Percentiles rank a stretch among this genome's conserved stretches.
Evolutionary conservation across 257 asterid species (phyloP).

Genomic region (Echium plantagineum): DNA sequence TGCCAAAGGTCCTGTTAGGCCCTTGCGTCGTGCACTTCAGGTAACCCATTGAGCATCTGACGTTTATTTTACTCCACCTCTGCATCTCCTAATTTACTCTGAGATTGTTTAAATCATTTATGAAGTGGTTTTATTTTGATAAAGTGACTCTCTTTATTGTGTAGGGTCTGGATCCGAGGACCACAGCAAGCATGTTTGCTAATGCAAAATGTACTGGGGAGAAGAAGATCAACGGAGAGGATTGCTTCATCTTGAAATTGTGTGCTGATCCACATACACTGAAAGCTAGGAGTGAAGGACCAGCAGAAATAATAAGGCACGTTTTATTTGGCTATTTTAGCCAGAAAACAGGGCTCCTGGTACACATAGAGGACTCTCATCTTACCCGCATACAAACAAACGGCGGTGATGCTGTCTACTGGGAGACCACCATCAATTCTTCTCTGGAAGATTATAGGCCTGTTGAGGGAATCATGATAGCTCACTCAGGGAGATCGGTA

Average conservation of each 20-base stretch:
- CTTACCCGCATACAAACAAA: constrained; percentile 54
- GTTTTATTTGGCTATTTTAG: constrained; percentile 66
- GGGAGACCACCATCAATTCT: constrained; percentile 69
- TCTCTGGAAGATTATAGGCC: constrained; percentile 56
- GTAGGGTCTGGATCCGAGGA: constrained; percentile 71
- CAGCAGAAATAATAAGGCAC: constrained; percentile 63
- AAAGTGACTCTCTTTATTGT: constrained; percentile 1
- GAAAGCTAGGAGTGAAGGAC: constrained; percentile 69
- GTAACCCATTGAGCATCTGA: constrained; percentile 14
- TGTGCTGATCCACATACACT: constrained; percentile 57
- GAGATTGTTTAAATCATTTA: not conserved
- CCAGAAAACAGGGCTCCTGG: constrained; percentile 77
- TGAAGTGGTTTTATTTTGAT: not conserved
- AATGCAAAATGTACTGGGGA: constrained; percentile 57
- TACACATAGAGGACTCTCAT: constrained; percentile 70
- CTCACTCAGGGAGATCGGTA: constrained; percentile 62
- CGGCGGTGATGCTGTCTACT: constrained; percentile 58
- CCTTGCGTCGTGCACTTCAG: constrained; percentile 74
- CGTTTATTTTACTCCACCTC: not conserved
- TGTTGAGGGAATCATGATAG: constrained; percentile 71
- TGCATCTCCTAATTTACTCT: not conserved
- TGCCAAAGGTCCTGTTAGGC: constrained; percentile 77
- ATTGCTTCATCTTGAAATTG: constrained; percentile 58
- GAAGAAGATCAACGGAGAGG: constrained; percentile 61
- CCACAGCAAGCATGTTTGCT: constrained; percentile 63